phyloP scores from a whole-genome alignment of 352 stramenopile species.

The Pythium phragmiticola region DNA sequence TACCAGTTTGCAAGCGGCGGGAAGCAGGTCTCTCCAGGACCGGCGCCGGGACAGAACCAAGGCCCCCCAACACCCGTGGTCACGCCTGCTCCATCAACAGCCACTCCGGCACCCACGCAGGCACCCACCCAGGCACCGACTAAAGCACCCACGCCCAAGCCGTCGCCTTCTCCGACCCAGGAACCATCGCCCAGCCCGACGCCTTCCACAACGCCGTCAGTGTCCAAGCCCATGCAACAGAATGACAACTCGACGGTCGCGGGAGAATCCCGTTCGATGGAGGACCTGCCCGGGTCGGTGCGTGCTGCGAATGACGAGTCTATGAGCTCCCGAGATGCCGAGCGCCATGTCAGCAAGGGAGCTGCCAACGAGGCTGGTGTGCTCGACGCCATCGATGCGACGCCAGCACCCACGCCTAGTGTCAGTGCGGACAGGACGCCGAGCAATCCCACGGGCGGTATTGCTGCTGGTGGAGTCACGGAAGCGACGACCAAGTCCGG shows the following conservation, averaged over 20 bases:
- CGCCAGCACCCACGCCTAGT: not conserved
- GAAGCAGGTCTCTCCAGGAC: not conserved
- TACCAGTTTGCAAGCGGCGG: slow-evolving; percentile 11
- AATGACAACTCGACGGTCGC: not conserved
- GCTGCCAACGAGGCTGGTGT: slow-evolving; percentile 15
- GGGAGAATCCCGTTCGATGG: not conserved
- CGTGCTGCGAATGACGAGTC: slow-evolving; percentile 7
- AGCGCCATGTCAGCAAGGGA: slow-evolving; percentile 5
- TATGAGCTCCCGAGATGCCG: slow-evolving; percentile 13
- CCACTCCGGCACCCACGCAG: not conserved
- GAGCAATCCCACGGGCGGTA: not conserved
- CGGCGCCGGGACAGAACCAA: not conserved
- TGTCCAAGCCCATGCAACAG: not conserved
- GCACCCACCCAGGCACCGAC: not conserved
- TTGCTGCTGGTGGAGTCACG: slow-evolving; percentile 3
- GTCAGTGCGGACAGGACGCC: not conserved
- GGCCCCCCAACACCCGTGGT: not conserved
- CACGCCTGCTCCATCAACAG: slow-evolving; percentile 5
- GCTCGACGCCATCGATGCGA: not conserved
- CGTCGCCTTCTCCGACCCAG: not conserved
- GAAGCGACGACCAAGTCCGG: slow-evolving; percentile 12
- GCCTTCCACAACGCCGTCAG: not conserved
- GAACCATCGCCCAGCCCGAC: slow-evolving; percentile 3
- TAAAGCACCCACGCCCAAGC: not conserved
- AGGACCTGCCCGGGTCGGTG: slow-evolving; percentile 2